phyloP scores from a whole-genome alignment of 495 filamentous ascomycete genomes.

The Daldinia bambusicola region DNA sequence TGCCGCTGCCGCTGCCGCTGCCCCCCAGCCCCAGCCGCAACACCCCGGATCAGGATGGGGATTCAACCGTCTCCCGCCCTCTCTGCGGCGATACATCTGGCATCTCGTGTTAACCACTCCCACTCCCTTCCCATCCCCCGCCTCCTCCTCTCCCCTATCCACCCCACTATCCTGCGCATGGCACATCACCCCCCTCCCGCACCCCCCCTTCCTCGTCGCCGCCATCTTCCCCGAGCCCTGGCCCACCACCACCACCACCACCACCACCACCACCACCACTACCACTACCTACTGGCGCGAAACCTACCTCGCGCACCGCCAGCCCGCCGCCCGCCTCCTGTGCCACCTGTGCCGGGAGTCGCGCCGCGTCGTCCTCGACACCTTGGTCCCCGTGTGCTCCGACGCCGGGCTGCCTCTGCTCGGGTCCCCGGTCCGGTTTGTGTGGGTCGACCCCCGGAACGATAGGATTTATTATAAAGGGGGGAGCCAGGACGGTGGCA shows the following conservation, averaged over 20 bases:
- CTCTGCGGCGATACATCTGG: conserved; percentile 18
- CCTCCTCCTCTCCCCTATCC: background rate
- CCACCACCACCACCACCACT: background rate
- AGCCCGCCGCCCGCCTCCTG: conserved; percentile 1
- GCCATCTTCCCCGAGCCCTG: conserved; percentile 12
- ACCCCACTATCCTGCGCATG: conserved; percentile 9
- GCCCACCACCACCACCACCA: background rate
- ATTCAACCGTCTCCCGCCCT: conserved; percentile 3
- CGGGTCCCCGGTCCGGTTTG: conserved; percentile 6
- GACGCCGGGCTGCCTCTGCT: conserved; percentile 9
- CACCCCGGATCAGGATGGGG: background rate
- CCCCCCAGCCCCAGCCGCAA: background rate
- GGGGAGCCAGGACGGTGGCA: no score
- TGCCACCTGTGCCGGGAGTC: conserved; percentile 19
- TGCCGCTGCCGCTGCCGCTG: background rate
- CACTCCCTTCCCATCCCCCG: background rate
- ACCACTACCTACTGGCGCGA: background rate
- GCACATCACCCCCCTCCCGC: background rate
- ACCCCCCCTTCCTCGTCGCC: background rate
- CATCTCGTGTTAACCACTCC: conserved; percentile 3
- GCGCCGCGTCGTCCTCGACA: conserved; percentile 18
- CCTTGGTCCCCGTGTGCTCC: conserved; percentile 17
- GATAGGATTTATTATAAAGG: conserved; percentile 20
- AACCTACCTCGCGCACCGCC: conserved; percentile 10
- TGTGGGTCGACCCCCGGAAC: conserved; percentile 24